Evolutionary conservation across 2,329 filamentous ascomycete genomes (phyloP).

Genomic region (Cladosporium colombiae): DNA sequence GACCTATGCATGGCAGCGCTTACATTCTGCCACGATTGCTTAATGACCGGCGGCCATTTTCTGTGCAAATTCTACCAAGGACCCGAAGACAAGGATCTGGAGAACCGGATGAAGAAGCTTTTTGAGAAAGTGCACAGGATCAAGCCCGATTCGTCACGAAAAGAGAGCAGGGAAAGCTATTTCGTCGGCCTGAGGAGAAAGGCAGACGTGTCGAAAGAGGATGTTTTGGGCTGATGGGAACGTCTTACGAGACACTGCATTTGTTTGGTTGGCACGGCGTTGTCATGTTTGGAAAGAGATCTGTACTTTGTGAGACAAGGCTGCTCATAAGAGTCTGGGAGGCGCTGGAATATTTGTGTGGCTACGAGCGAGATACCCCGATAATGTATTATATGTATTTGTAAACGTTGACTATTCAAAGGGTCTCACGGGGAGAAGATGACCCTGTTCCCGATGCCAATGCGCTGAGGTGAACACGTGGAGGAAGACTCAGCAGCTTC

Average conservation of each 20-base stretch:
- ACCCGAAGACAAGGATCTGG: constrained; percentile 76
- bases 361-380: constrained; percentile 9
- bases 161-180: constrained; percentile 72
- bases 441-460: neutral
- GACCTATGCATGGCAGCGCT: constrained; percentile 87
- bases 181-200: constrained; percentile 79
- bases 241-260: neutral
- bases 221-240: constrained; percentile 42
- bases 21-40: constrained; percentile 79
- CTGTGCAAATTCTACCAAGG: constrained; percentile 98
- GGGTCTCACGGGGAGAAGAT: neutral
- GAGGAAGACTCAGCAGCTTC: neutral
- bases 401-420: neutral
- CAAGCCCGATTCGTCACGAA: constrained; percentile 88
- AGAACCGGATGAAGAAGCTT: constrained; percentile 70
- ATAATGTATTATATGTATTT: constrained; percentile 9
- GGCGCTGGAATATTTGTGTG: neutral
- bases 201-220: constrained; percentile 47
- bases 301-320: neutral
- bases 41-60: constrained; percentile 82
- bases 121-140: constrained; percentile 81
- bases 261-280: neutral
- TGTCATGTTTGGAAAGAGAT: neutral
- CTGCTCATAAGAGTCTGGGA: neutral
- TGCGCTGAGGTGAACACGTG: neutral